Base-by-base conservation (phyloP, 495 filamentous ascomycete genomes). In the Neurospora intermedia region DNA sequence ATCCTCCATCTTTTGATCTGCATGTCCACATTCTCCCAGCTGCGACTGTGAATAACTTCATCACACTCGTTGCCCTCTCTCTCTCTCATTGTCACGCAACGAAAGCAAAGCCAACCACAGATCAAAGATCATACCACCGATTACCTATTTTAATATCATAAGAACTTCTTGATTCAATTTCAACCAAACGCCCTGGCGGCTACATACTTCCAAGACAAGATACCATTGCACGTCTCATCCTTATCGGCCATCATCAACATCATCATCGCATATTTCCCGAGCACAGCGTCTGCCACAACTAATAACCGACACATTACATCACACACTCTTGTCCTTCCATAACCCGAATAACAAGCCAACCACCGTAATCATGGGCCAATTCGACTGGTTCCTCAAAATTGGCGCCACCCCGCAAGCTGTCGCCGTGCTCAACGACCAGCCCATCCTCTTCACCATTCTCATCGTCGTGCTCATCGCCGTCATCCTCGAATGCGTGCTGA, bases 381-480 rank as follows among this genome's bases (percentile, higher is more conserved):
- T 86, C 78, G 83, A 83, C 74, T 86, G 83, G 80, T 82, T 86
- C 70, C 31, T 59, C 79, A 81, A 75, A 70, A 84, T 86, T 48
- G 85, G 85, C 76, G 85, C 84, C 16, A 85, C 85, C 6, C 78
- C 79, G n/a, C 73, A 82, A 72, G 85, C 84, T 74, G 83, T 87
- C 69, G 83, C 84, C 71, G 81, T 82, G n/a, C 80, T 87, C 71
- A 87, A 87, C 80, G 84, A 87, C 79, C 85, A 87, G 77, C 85
- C 85, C 43, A 80, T 82, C 74, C 78, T 86, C 46, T 86, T 87
- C 82, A 85, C 82, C 70, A 83, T 83, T 48, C 84, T 87, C 73
- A 70, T 87, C 70, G 75, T 85, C 77, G 82, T 83, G 70, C 81
- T 87, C 42, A 75, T 87, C 77, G 76, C 74, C 66, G 59, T 85